Conservation (phyloP, 1,284 basidiomycete species). For the Pyrrhoderma noxium region DNA sequence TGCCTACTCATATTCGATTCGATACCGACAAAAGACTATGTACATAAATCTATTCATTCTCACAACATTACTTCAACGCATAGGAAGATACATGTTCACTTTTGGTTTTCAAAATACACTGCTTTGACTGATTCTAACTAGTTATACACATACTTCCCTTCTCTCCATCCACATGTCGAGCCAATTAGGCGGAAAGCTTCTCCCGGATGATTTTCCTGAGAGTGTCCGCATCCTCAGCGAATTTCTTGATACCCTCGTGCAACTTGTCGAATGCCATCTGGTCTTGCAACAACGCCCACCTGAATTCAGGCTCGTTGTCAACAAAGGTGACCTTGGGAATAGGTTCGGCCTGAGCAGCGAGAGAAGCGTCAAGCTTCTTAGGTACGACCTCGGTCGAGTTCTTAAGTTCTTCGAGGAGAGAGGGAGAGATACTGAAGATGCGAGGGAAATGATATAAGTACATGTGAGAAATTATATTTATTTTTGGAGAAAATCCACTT, state of each 20-base stretch:
- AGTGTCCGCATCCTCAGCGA: slow-evolving; percentile 89
- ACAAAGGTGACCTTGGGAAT: slow-evolving; percentile 82
- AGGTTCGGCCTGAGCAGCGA: slow-evolving; percentile 53
- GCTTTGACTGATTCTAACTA: too few relatives aligned
- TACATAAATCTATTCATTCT: too few relatives aligned
- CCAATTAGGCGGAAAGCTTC: slow-evolving; percentile 58
- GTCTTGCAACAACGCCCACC: slow-evolving; percentile 87
- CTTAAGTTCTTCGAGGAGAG: slow-evolving; percentile 89
- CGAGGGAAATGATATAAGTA: neutral
- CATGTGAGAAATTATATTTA: neutral
- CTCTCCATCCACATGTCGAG: neutral
- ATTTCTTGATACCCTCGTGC: slow-evolving; percentile 96
- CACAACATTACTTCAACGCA: too few relatives aligned
- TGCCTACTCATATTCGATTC: too few relatives aligned
- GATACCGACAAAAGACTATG: too few relatives aligned
- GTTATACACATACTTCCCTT: neutral
- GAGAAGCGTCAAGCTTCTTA: slow-evolving; percentile 72
- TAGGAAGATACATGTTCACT: too few relatives aligned
- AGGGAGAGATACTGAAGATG: slow-evolving; percentile 60
- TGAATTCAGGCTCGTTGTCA: slow-evolving; percentile 94
- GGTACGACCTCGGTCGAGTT: slow-evolving; percentile 73
- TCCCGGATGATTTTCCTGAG: slow-evolving; percentile 79
- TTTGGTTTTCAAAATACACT: too few relatives aligned
- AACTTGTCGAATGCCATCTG: slow-evolving; percentile 94
- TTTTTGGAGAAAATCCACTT: neutral